Conservation (phyloP, 1,139 yeast species). For the Geotrichum aggregatum region DNA sequence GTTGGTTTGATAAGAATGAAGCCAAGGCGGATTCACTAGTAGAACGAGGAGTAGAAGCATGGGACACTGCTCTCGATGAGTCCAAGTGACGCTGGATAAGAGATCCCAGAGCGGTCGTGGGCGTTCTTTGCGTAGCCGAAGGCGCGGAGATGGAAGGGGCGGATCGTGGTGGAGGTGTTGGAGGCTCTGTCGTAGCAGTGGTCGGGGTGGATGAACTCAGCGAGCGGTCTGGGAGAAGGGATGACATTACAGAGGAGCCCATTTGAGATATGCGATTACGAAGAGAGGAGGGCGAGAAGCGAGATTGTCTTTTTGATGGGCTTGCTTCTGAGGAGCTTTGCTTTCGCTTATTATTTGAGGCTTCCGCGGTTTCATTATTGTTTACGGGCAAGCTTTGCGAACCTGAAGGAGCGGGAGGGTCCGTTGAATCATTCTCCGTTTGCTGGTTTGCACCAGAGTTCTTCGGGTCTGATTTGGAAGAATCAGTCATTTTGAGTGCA, state of each 20-base stretch:
- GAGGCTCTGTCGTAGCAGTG: neutral
- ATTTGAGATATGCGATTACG: slow-evolving; percentile 19
- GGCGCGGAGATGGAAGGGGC: neutral
- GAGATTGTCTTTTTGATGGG: slow-evolving; percentile 7
- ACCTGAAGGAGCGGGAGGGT: too few species aligned
- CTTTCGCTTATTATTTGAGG: neutral
- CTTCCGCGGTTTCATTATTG: neutral
- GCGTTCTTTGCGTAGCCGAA: slow-evolving; percentile 2
- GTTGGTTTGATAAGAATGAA: slow-evolving; percentile 1
- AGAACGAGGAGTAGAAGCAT: slow-evolving; percentile 5
- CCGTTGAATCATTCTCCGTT: too few species aligned
- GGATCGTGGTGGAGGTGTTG: neutral
- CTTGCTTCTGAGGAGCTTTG: slow-evolving; percentile 3
- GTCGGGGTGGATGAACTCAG: neutral
- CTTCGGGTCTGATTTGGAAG: too few species aligned
- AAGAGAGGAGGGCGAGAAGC: slow-evolving; percentile 11
- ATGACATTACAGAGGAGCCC: slow-evolving; percentile 20
- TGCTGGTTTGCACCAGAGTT: too few species aligned
- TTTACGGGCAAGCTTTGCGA: too few species aligned
- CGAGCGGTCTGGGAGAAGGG: slow-evolving; percentile 17
- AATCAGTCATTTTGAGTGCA: too few species aligned
- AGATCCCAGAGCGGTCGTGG: slow-evolving; percentile 1
- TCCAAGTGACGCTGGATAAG: slow-evolving; percentile 8
- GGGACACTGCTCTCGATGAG: neutral
- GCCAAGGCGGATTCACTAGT: neutral